phyloP scores from a whole-genome alignment of 1,284 basidiomycete genomes.

The Tilletia setariae region DNA sequence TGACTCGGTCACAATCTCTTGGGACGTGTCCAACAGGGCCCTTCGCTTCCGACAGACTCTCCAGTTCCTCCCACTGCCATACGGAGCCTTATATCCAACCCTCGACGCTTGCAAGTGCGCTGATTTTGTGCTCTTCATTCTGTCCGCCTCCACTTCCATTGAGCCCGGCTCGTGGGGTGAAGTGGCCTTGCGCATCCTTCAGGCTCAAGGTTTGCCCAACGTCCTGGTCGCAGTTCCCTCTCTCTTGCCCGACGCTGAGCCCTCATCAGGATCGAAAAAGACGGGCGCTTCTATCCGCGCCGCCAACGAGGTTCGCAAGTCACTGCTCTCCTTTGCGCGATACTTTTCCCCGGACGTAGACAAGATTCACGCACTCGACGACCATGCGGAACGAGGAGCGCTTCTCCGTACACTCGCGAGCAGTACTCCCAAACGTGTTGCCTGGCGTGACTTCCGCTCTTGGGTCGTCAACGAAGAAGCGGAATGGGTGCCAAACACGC shows the following conservation, averaged over 20 bases:
- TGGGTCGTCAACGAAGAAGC: slow-evolving; percentile 73
- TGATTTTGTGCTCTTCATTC: slow-evolving; percentile 82
- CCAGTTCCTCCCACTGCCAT: slow-evolving; percentile 69
- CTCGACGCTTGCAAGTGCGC: slow-evolving; percentile 83
- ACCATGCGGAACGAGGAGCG: slow-evolving; percentile 64
- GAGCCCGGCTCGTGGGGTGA: slow-evolving; percentile 72
- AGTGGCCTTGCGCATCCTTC: slow-evolving; percentile 76
- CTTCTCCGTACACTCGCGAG: slow-evolving; percentile 61
- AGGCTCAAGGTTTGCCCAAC: slow-evolving; percentile 66
- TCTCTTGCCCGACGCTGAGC: slow-evolving; percentile 25
- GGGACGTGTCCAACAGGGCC: slow-evolving; percentile 52
- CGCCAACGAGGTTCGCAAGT: slow-evolving; percentile 47
- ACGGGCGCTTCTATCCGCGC: slow-evolving; percentile 36
- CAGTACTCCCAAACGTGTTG: slow-evolving; percentile 60
- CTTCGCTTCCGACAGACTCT: slow-evolving; percentile 83
- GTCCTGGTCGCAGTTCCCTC: slow-evolving; percentile 63
- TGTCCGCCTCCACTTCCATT: slow-evolving; percentile 79
- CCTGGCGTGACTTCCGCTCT: slow-evolving; percentile 76
- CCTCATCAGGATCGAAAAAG: slow-evolving; percentile 32
- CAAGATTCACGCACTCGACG: slow-evolving; percentile 61
- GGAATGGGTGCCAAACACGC: slow-evolving; percentile 50
- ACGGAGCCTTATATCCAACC: slow-evolving; percentile 65
- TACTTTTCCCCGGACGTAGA: slow-evolving; percentile 89
- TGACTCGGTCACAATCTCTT: too few species aligned
- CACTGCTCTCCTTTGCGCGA: slow-evolving; percentile 63